phyloP scores from a whole-genome alignment of 2,329 filamentous ascomycete genomes.

The Penicillium sp. region DNA sequence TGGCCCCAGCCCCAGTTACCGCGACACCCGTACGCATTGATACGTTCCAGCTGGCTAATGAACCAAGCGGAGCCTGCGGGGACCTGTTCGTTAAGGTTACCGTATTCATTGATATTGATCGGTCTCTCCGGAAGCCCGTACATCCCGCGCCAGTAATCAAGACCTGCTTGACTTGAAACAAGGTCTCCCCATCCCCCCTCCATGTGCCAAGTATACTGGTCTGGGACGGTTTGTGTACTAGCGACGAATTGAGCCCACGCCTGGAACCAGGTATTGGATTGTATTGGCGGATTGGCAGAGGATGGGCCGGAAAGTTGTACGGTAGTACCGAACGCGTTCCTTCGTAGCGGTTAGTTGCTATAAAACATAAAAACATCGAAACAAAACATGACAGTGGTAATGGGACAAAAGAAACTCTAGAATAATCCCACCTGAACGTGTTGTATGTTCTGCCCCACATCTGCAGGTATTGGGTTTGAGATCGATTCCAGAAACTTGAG shows the following conservation, averaged over 20 bases:
- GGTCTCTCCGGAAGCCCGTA: not conserved
- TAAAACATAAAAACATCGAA: not conserved
- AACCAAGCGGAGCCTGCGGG: not conserved
- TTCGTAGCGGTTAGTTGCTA: not conserved
- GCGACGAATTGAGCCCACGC: not conserved
- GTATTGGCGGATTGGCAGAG: not conserved
- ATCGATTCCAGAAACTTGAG: not conserved
- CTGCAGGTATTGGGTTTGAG: not conserved
- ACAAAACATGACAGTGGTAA: not conserved
- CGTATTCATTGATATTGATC: constrained; percentile 2
- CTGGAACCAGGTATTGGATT: not conserved
- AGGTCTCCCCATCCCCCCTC: not conserved
- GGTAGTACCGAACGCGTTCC: not conserved
- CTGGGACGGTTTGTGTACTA: not conserved
- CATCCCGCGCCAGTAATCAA: not conserved
- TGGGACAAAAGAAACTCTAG: no score
- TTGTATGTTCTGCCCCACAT: not conserved
- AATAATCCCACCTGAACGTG: not conserved
- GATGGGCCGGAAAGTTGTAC: not conserved
- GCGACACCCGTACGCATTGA: not conserved
- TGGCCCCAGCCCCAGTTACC: not conserved
- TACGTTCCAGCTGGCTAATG: not conserved
- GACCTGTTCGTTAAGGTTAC: not conserved
- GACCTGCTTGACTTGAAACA: not conserved
- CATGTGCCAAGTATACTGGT: not conserved